These are phyloP conservation scores for Hypomontagnella monticulosa DNA, from an alignment of 495 filamentous ascomycete species.

Conservation along the genomic window DNA sequence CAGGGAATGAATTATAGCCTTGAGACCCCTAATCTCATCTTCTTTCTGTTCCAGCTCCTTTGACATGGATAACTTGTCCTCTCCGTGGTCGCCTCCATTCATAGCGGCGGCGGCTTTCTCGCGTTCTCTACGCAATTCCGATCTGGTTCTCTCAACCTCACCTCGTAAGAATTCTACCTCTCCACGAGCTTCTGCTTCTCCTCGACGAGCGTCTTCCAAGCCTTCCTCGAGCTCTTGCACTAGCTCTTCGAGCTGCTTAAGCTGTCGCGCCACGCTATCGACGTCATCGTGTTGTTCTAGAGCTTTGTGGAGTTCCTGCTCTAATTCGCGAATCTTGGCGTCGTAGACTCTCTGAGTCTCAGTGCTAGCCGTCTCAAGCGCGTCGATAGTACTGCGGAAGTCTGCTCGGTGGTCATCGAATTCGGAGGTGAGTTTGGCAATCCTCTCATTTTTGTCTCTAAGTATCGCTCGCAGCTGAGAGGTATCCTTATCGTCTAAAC, in stretches of 20 bases:
- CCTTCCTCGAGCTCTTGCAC: slow-evolving; percentile 98
- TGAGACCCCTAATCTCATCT: slow-evolving; percentile 94
- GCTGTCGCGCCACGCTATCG: slow-evolving; percentile 84
- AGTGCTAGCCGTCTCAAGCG: slow-evolving; percentile 92
- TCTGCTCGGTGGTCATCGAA: slow-evolving; percentile 96
- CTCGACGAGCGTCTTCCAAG: slow-evolving; percentile 91
- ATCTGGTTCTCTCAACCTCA: slow-evolving; percentile 92
- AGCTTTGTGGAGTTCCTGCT: slow-evolving; percentile 82
- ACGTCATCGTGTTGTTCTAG: slow-evolving; percentile 88
- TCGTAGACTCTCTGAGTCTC: slow-evolving; percentile 99
- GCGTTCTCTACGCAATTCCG: slow-evolving; percentile 88
- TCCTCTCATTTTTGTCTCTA: slow-evolving; percentile 96
- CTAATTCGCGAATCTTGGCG: slow-evolving; percentile 86
- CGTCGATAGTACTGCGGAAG: slow-evolving; percentile 96
- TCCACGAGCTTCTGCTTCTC: slow-evolving; percentile 95
- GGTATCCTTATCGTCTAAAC: slow-evolving; percentile 81
- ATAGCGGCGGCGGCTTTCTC: slow-evolving; percentile 80
- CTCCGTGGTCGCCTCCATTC: slow-evolving; percentile 61
- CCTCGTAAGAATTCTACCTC: slow-evolving; percentile 97
- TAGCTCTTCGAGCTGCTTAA: slow-evolving; percentile 94
- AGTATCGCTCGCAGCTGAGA: slow-evolving; percentile 80
- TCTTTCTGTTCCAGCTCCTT: slow-evolving; percentile 93
- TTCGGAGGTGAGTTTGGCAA: slow-evolving; percentile 87
- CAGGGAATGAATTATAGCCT: slow-evolving; percentile 96
- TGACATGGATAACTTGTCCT: slow-evolving; percentile 55